phyloP scores from a whole-genome alignment of 176 grass and related monocot genomes.

The Zoysia japonica region DNA sequence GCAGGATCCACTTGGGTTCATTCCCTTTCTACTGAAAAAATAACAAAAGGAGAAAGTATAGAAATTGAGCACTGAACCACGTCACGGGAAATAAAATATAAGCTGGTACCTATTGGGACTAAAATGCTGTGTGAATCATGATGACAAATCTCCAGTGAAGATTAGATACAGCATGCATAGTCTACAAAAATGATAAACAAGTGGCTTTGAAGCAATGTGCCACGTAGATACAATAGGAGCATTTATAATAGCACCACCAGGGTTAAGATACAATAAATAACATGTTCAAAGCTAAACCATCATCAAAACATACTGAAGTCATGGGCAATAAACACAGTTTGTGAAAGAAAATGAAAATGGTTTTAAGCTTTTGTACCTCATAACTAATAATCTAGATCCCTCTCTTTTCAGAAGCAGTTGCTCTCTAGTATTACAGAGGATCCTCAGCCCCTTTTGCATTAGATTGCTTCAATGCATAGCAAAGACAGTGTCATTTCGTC shows the following conservation, averaged over 20 bases:
- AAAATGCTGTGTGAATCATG: slow-evolving; percentile 30
- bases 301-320: slow-evolving; percentile 19
- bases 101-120: slow-evolving; percentile 31
- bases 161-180: slow-evolving; percentile 23
- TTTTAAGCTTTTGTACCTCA: slow-evolving; percentile 44
- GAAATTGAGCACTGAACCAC: not conserved
- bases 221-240: not conserved
- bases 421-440: not conserved
- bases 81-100: not conserved
- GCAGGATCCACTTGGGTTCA: not conserved
- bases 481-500: slow-evolving; percentile 81
- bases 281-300: slow-evolving; percentile 27
- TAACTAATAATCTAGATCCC: slow-evolving; percentile 38
- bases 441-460: not conserved
- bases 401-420: slow-evolving; percentile 19
- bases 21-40: not conserved
- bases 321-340: slow-evolving; percentile 13
- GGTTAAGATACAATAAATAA: slow-evolving; percentile 25
- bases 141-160: slow-evolving; percentile 34
- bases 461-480: slow-evolving; percentile 47
- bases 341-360: slow-evolving; percentile 11
- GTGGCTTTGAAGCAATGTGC: slow-evolving; percentile 25
- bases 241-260: slow-evolving; percentile 9
- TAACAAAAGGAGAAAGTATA: not conserved
- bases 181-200: slow-evolving; percentile 49